Evolutionary conservation across 129 eudicot species (phyloP).

Genomic region (Artemisia argyi): DNA sequence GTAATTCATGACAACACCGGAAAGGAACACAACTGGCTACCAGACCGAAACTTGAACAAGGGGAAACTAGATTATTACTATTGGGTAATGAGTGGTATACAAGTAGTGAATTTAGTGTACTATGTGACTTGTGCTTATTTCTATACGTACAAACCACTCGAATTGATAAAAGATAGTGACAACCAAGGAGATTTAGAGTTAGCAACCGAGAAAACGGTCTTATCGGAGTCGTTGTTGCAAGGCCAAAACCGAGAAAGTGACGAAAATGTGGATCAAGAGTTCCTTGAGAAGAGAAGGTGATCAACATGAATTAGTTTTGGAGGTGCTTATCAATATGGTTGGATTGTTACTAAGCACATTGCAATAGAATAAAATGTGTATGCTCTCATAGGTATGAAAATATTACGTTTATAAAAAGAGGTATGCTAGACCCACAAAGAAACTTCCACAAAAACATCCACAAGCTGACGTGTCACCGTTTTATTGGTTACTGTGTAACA

Average conservation of each 20-base stretch:
- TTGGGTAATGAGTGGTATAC: conserved; percentile 68
- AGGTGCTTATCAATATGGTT: conserved; percentile 1
- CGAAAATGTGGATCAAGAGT: conserved; percentile 8
- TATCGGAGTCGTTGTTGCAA: conserved; percentile 9
- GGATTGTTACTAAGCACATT: conserved; percentile 18
- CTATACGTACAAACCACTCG: conserved; percentile 59
- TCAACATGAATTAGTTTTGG: neutral
- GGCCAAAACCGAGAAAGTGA: conserved; percentile 27
- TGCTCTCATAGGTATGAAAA: no score
- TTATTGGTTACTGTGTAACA: no score
- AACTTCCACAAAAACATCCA: no score
- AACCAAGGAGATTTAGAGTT: conserved; percentile 56
- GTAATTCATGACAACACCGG: conserved; percentile 72
- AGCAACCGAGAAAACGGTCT: conserved; percentile 19
- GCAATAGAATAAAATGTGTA: neutral
- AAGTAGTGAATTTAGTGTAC: conserved; percentile 59
- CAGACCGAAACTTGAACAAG: conserved; percentile 71
- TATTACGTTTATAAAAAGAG: no score
- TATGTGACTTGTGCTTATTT: conserved; percentile 58
- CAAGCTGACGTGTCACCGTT: no score
- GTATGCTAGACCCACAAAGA: no score
- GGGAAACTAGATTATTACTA: conserved; percentile 81
- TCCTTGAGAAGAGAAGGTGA: conserved; percentile 26
- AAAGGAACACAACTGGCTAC: conserved; percentile 66
- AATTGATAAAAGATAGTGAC: conserved; percentile 34